These are phyloP conservation scores for Penicillium sp. DNA, from an alignment of 2,329 filamentous ascomycete genomes.

Conservation along the genomic window DNA sequence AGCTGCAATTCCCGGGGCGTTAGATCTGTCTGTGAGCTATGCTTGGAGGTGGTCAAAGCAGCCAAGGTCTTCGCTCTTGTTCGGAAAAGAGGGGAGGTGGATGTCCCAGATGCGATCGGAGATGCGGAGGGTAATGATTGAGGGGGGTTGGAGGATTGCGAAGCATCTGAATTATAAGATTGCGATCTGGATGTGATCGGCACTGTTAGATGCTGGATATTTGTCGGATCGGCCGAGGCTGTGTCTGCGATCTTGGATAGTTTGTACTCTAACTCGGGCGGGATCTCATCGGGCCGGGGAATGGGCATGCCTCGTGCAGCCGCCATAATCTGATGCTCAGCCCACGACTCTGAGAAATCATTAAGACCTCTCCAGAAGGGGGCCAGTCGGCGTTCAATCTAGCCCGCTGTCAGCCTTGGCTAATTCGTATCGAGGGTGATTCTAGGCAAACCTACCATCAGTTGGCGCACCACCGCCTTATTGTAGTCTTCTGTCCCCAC, in stretches of 20 bases:
- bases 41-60: conserved; percentile 75
- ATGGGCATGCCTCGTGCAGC: conserved; percentile 80
- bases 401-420: conserved; percentile 19
- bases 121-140: conserved; percentile 62
- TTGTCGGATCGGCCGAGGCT: conserved; percentile 53
- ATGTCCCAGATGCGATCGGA: conserved; percentile 50
- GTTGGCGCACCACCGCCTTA: conserved; percentile 79
- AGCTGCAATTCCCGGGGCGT: conserved; percentile 74
- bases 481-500: conserved; percentile 90
- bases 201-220: conserved; percentile 70
- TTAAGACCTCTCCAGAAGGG: conserved; percentile 95
- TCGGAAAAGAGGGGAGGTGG: conserved; percentile 63
- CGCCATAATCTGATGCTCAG: conserved; percentile 91
- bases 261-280: conserved; percentile 62
- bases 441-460: conserved; percentile 65
- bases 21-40: conserved; percentile 68
- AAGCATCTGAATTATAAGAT: conserved; percentile 73
- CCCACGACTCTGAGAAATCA: conserved; percentile 84
- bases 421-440: not conserved
- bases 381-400: conserved; percentile 90
- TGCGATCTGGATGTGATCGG: conserved; percentile 74
- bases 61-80: conserved; percentile 86
- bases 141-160: conserved; percentile 60
- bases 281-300: conserved; percentile 78
- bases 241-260: conserved; percentile 49